Base-by-base conservation (phyloP, 2,329 filamentous ascomycete genomes). In the Capronia americana region DNA sequence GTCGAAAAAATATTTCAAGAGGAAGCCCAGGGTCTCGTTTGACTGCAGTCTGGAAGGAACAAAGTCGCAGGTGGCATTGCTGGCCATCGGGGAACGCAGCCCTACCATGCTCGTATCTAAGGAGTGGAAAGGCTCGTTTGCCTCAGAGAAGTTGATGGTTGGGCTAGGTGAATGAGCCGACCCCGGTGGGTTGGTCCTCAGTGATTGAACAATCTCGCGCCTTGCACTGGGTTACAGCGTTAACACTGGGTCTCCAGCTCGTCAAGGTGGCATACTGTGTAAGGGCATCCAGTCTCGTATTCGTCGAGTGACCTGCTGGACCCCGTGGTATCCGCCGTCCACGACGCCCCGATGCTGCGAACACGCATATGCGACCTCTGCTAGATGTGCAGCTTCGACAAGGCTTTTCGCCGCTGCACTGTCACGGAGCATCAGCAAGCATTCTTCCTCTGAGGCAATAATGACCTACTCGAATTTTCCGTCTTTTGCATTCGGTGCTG, bases 331-430 rank as follows among this genome's bases (percentile, higher is more conserved):
- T 14, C 26, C n/a, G 53, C 24, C 17, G 53, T n/a, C 28, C 30
- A 17, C 28, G 38, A 46, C 55, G 38, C 17, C 24, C 24, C 3
- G 34, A 11, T 20, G 17, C 24, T 46, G 51, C 26, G 30, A 57
- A 57, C 12, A 41, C 3, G 38, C 61, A 63, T 14, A 32, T 20
- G 12, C 61, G 38, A 34, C 17, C 28, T 34, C 61, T 63, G 23
- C 51, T 50, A 2, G 61, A 59, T 7, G 20, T 48, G 53, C 61
- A 63, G 23, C n/a, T 38, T n/a, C 61, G 50, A 28, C 61, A 63
- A 11, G 61, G 61, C 4, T 57, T 11, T 14, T 63, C 51, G 20
- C 61, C 61, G 38, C 28, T 41, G 41, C 61, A 63, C 61, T 63
- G 26, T 46, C n/a, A 34, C 28, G 14, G 12, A 6, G 24, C 20